Evolutionary conservation across 1,284 basidiomycete species (phyloP).

Genomic region (Singerocomus rubriflavus): DNA sequence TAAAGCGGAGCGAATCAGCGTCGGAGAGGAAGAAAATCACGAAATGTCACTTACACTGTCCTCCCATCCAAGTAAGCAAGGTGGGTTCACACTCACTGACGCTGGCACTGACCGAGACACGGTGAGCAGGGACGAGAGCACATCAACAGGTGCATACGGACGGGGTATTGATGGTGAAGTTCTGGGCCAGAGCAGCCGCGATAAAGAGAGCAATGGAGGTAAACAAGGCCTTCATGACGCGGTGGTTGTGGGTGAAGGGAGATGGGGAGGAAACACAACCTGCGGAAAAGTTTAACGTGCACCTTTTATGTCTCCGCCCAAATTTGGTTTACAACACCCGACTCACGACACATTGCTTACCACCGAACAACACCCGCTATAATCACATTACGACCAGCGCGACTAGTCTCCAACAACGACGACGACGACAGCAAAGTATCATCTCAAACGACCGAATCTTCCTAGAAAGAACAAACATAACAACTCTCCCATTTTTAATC

Average conservation of each 20-base stretch:
- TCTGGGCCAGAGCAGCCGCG: conserved; percentile 37
- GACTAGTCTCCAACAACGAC: neutral
- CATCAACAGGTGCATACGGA: conserved; percentile 33
- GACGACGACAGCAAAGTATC: too few relatives aligned
- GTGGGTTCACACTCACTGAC: conserved; percentile 52
- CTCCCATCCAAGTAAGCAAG: conserved; percentile 47
- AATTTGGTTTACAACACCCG: conserved; percentile 16
- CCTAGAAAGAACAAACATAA: neutral
- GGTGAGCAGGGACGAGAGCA: conserved; percentile 1
- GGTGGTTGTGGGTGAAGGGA: neutral
- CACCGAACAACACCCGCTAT: conserved; percentile 4
- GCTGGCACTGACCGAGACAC: conserved; percentile 21
- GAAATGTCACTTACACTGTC: conserved; percentile 41
- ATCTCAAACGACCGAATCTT: too few relatives aligned
- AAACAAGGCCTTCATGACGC: conserved; percentile 46
- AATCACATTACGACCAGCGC: conserved; percentile 11
- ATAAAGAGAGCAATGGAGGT: conserved; percentile 40
- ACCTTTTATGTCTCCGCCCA: conserved; percentile 34
- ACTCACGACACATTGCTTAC: neutral
- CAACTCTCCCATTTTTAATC: too few relatives aligned
- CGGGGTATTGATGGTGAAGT: conserved; percentile 57
- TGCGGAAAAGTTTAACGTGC: conserved; percentile 18
- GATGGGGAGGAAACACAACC: conserved; percentile 7
- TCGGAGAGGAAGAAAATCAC: neutral
- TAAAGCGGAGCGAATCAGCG: conserved; percentile 20